Base-by-base conservation (phyloP, 768 basidiomycete genomes). In the Boletus subparvulus region DNA sequence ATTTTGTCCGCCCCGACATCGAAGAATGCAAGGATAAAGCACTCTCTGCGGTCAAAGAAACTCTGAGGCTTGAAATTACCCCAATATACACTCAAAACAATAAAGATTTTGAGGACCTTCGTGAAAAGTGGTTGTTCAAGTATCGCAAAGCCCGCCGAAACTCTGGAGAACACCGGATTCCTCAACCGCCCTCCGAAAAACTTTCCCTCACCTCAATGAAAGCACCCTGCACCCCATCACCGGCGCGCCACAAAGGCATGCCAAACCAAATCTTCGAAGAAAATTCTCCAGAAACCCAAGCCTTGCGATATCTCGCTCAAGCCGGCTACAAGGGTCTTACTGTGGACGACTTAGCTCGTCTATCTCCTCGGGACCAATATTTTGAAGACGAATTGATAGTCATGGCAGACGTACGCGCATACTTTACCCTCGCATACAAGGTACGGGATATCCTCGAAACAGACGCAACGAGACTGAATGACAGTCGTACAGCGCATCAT, bases 381-480 rank as follows among this genome's bases (percentile, higher is more conserved):
- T 77, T 68, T 56, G 69, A 74, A 39, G 75, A 79, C 14, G 85
- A 82, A 48, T 53, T 85, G 14, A 56, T 63, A 3, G 75, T 85
- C 7, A 82, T 83, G 79, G 80, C 83, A 0, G 77, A 79, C 17
- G 80, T 84, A 0, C 75, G 77, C 0, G 83, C 81, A 6, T 86
- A 83, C 57, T 84, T 80, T 63, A 76, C 81, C 39, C 75, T 85
- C 0, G 77, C 83, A 8, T 78, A 75, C 70, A 80, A 81, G 74
- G 83, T 82, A 55, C 19, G 69, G 1, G 13, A n/a, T 53, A 44
- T 16, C 21, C 4, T 21, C 6, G 4, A n/a, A 33, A 19, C 7
- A 17, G 17, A 55, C 16, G 0, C 7, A 10, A n/a, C 30, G 30
- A 52, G 14, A 10, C 44, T 54, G 10, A 36, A 39, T 17, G 19